phyloP scores from a whole-genome alignment of 2,329 filamentous ascomycete species.

The Nemania serpens region DNA sequence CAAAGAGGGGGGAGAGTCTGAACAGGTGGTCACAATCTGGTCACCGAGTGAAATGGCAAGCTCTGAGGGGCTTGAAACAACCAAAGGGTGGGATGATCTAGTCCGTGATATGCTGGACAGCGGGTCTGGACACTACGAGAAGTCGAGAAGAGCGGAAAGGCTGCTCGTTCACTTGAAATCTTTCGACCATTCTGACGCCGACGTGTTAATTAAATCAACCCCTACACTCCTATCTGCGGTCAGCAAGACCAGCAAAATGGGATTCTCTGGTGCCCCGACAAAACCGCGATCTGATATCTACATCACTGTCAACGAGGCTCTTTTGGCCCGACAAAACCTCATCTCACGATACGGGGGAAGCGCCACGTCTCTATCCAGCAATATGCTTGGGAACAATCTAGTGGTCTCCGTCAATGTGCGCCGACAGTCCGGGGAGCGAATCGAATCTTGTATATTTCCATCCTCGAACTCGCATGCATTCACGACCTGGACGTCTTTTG shows the following conservation, averaged over 20 bases:
- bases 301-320: constrained; percentile 78
- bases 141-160: constrained; percentile 72
- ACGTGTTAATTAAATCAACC: constrained; percentile 79
- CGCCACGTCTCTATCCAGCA: constrained; percentile 69
- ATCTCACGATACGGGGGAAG: constrained; percentile 73
- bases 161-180: constrained; percentile 79
- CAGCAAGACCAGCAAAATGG: constrained; percentile 82
- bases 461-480: constrained; percentile 79
- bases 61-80: constrained; percentile 61
- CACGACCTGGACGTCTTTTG: constrained; percentile 87
- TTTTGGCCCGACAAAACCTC: constrained; percentile 75
- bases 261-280: constrained; percentile 89
- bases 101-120: constrained; percentile 76
- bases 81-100: constrained; percentile 73
- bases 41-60: constrained; percentile 60
- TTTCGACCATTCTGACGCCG: constrained; percentile 78
- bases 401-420: constrained; percentile 91
- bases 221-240: constrained; percentile 86
- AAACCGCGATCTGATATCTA: constrained; percentile 94
- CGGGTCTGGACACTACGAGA: constrained; percentile 73
- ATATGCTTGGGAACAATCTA: constrained; percentile 71
- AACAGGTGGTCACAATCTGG: constrained; percentile 81
- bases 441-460: constrained; percentile 86
- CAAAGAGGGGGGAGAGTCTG: constrained; percentile 71
- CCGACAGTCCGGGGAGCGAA: constrained; percentile 74